A percentile compares a stretch with the other conserved stretches of the same genome.
Conservation (phyloP, 495 filamentous ascomycete species). For the Penicillium arizonense region DNA sequence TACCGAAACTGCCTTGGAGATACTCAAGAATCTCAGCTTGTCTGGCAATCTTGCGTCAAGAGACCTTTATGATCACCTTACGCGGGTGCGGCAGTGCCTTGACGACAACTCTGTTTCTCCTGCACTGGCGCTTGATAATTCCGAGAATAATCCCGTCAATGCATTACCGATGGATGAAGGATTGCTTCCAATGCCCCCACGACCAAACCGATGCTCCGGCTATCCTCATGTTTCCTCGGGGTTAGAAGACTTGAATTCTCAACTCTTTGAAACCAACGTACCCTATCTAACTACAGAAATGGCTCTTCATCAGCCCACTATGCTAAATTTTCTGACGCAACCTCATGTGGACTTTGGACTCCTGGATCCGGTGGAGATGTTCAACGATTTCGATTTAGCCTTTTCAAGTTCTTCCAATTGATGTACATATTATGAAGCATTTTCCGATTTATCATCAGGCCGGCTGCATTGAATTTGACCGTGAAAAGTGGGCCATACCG, state of each 20-base stretch:
- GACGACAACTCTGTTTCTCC: neutral
- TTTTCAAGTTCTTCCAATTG: conserved; percentile 2
- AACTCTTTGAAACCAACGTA: neutral
- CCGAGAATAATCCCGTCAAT: neutral
- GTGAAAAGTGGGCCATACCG: neutral
- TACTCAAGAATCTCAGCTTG: conserved; percentile 30
- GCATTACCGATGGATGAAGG: neutral
- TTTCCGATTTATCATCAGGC: neutral
- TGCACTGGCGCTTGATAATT: neutral
- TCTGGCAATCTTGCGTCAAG: conserved; percentile 32
- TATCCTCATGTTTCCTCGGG: neutral
- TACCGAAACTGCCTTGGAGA: conserved; percentile 32
- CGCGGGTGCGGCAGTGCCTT: conserved; percentile 25
- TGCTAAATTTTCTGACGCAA: conserved; percentile 37
- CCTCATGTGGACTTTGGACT: conserved; percentile 28
- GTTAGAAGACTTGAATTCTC: neutral
- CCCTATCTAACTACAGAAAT: conserved; percentile 31
- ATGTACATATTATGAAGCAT: neutral
- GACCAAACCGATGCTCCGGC: neutral
- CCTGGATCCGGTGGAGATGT: conserved; percentile 29
- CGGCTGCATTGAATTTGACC: neutral
- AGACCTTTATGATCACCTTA: conserved; percentile 30
- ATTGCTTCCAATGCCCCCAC: neutral
- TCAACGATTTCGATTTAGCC: conserved; percentile 16
- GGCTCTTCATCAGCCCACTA: conserved; percentile 35